Evolutionary conservation across 202 grass and related monocot genomes (phyloP).

Genomic region (Zoysia matrella): DNA sequence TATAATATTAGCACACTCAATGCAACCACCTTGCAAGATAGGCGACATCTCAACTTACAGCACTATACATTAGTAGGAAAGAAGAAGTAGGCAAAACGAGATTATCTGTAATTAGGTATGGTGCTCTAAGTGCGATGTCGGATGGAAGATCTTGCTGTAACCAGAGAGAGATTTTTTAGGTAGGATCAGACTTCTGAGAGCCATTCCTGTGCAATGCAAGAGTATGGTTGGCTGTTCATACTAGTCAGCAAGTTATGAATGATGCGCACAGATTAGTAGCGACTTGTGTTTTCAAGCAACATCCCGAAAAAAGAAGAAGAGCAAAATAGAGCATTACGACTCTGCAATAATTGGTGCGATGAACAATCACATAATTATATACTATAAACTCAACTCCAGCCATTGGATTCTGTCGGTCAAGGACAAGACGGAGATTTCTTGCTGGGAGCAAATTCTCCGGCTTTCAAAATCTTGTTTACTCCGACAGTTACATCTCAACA

Average conservation of each 20-base stretch:
- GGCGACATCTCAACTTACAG: conserved; percentile 58
- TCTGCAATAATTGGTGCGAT: background rate
- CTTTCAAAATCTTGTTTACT: conserved; percentile 11
- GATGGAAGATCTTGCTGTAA: background rate
- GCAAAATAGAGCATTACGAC: background rate
- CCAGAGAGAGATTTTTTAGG: background rate
- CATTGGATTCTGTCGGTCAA: conserved; percentile 45
- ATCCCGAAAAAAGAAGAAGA: too few relatives aligned
- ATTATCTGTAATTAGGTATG: conserved; percentile 31
- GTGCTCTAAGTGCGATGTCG: conserved; percentile 33
- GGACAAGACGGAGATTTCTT: conserved; percentile 26
- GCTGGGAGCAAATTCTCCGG: background rate
- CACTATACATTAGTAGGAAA: conserved; percentile 20
- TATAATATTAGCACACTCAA: conserved; percentile 17
- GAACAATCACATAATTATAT: background rate
- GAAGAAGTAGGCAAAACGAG: background rate
- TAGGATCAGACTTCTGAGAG: conserved; percentile 16
- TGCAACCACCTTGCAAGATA: conserved; percentile 47
- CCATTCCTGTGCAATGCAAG: background rate
- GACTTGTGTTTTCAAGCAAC: background rate
- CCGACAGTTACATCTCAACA: conserved; percentile 43
- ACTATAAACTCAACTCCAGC: background rate
- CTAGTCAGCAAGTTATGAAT: conserved; percentile 11
- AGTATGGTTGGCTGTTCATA: conserved; percentile 5
- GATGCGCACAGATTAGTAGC: background rate